phyloP scores from a whole-genome alignment of 177 flowering plant genomes.

The Vitis hybrid region DNA sequence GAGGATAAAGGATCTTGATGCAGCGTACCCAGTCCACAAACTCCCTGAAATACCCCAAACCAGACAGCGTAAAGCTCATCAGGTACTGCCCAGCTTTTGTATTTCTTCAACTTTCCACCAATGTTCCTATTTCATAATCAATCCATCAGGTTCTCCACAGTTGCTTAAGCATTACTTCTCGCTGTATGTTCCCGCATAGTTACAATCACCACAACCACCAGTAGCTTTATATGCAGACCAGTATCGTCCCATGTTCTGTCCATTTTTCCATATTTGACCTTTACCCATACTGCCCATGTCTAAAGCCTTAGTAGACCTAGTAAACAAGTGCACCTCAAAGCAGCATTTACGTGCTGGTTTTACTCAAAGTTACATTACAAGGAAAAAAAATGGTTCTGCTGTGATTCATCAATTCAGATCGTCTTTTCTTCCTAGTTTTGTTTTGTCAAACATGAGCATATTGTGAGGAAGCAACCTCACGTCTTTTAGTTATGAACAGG shows the following conservation, averaged over 20 bases:
- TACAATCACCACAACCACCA: conserved; percentile 44
- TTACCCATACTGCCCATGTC: conserved; percentile 73
- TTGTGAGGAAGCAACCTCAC: too few species aligned
- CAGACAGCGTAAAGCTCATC: too few species aligned
- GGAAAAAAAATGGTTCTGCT: neutral
- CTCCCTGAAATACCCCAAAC: too few species aligned
- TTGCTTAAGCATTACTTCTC: conserved; percentile 52
- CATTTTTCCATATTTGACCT: conserved; percentile 73
- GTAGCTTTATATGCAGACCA: conserved; percentile 62
- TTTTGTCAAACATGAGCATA: too few species aligned
- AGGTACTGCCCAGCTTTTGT: too few species aligned
- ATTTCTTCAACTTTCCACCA: too few species aligned
- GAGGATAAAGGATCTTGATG: too few species aligned
- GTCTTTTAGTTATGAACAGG: too few species aligned
- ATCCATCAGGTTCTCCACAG: conserved; percentile 45
- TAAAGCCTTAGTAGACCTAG: conserved; percentile 20
- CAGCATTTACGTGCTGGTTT: too few species aligned
- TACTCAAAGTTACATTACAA: neutral
- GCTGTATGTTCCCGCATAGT: conserved; percentile 45
- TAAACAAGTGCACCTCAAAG: too few species aligned
- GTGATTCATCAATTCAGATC: neutral
- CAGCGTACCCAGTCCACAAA: too few species aligned
- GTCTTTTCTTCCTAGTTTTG: neutral
- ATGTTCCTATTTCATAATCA: too few species aligned
- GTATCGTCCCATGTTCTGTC: conserved; percentile 58